Evolutionary conservation across 1,139 yeast genomes (phyloP), one percentile per base, ranked within the genome.

Genomic region (Geotrichum siamense): DNA sequence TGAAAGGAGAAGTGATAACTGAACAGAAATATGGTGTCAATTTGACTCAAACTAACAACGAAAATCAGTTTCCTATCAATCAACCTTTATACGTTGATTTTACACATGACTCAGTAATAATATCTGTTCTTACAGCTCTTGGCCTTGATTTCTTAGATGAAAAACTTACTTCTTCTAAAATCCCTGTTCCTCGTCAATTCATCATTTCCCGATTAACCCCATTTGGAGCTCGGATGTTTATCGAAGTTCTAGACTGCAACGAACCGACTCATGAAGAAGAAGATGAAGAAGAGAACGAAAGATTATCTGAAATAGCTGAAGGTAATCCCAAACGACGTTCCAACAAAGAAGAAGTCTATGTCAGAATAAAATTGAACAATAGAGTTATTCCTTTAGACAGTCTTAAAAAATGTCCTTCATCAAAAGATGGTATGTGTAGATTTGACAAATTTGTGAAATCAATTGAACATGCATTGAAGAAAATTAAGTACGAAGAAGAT

Each of bases 41-140:
- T 47, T 50, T 59, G 13, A 63, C 69, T 1, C 51, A 64, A 8
- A 63, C 63, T 30, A 41, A 49, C 36, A 45, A 49, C 43, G 50
- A 54, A 5, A 56, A 48, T 10, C 54, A 58, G 5, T 66, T 69
- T 58, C 73, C 74, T 8, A 48, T 63, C 5, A 64, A 64, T 48
- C 73, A 69, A 54, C 62, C 64, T 12, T 56, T 69, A 45, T 69
- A 69, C 50, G 53, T 68, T 39, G 73, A 69, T 51, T 65, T 69
- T 63, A 62, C 71, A 5, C 73, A 69, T 49, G 73, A 69, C 51
- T 58, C 67, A 23, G 61, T 63, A 30, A 61, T 69, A 35, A 56
- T 62, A 29, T 54, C 68, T 6, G 68, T 69, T 8, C 51, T 69
- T 39, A 56, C 71, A 1, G 70, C 71, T 1, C 45, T 68, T 39